Evolutionary conservation across 306 rosid species (phyloP), one percentile per base, ranked within the genome.

Genomic region (Dalbergia cultrata): DNA sequence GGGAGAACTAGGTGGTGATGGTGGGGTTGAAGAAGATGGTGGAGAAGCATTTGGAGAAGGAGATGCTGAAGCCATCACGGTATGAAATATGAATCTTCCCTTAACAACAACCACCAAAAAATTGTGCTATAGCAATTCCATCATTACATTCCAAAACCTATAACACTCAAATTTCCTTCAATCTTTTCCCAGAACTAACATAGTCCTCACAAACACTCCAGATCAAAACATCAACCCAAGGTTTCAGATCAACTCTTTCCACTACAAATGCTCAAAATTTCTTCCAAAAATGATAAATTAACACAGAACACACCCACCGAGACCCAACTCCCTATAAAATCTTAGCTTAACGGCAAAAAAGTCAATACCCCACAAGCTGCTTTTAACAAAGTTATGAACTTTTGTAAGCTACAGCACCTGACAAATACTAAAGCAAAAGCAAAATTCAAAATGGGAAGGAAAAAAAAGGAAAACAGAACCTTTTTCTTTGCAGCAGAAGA

Each of bases 11-110:
- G 84, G 85, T 76, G 98, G 80, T 44, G 89, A 70, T 45, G 89
- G 77, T 31, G 89, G 35, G 3, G 54, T 8, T n/a, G 22, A 52
- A 49, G 88, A 80, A 83, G 86, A 80, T 50, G 86, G 41, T n/a
- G 97, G 92, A 56, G 96, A 85, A 85, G 90, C 82, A 85, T 79
- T 89, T 18, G 98, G 97, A 63, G 97, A 84, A 78, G 86, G 95
- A 34, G 85, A 58, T 8, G 82, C 70, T 18, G 92, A 87, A 86
- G 97, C 87, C 99, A 95, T 95, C 71, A 70, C 76, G 60, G 1
- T 49, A 39, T 41, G 45, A 2, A 10, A 54, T 14, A 14, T 54
- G 60, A 85, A 68, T 77, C 83, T 85, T 71, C 78, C 76, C 80
- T 60, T 45, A 74, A 54, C 60, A n/a, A 54, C 26, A n/a, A 21